Evolutionary conservation across 495 filamentous ascomycete species (phyloP), one percentile per base, ranked within the genome.

Genomic region (Aspergillus taichungensis): DNA sequence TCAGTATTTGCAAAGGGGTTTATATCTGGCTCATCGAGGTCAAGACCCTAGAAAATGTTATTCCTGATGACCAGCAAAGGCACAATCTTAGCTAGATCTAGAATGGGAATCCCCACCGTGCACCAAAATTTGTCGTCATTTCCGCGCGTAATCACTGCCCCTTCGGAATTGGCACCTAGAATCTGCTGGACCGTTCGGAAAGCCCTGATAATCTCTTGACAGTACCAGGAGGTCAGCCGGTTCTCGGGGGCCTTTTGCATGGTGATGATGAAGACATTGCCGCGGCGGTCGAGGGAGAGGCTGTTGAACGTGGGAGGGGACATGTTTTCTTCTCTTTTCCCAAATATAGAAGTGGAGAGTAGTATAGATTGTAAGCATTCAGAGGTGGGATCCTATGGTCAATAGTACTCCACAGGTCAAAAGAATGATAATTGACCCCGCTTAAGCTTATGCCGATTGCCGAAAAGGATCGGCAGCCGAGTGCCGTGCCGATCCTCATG

Each of bases 61-160:
- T 24, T 24, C 18, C 18, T 24, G 18, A 24, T 24, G 2, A 4
- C 18, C 18, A 24, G 18, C 18, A 24, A 24, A 24, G 18, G 18
- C 4, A 24, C 18, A 24, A 24, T 34, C 32, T 5, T 5, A 34
- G n/a, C 34, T 37, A 10, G n/a, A 1, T 34, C 6, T 13, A 12
- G 33, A 13, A 4, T 1, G 1, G 42, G 30, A 34, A 12, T 13
- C 37, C 54, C 24, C 48, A 64, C 61, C 28, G 72, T 76, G 42
- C 69, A 74, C 67, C 67, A 76, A 44, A 74, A 76, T 43, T 76
- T 76, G 4, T 63, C 55, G 60, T 74, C 69, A 37, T 53, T 68
- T 0, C 71, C 69, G 28, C 60, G 57, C 3, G 68, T 73, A 18
- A 76, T 68, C 4, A 75, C 69, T 28, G 66, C 66, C 0, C 72